phyloP scores from a whole-genome alignment of 2,329 filamentous ascomycete species.

The Ophiostoma pallidulum region DNA sequence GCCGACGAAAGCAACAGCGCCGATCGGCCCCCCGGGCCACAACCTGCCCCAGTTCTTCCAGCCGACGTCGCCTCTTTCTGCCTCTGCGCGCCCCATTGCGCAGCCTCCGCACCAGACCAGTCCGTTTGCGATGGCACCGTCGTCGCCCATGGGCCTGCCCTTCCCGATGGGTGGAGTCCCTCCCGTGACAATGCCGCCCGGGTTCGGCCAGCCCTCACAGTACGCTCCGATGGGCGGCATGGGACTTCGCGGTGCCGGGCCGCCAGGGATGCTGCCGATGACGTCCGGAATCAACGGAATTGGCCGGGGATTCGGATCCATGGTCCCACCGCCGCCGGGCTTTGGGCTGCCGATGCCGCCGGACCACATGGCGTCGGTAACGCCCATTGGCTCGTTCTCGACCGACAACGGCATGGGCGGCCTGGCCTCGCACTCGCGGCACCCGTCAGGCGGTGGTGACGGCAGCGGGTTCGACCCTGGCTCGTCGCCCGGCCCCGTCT shows the following conservation, averaged over 20 bases:
- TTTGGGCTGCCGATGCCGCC: constrained; percentile 35
- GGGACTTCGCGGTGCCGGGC: constrained; percentile 5
- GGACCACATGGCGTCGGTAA: constrained; percentile 22
- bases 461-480: constrained; percentile 56
- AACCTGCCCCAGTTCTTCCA: constrained; percentile 27
- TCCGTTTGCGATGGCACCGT: constrained; percentile 37
- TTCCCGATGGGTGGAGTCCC: constrained; percentile 34
- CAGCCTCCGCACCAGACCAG: constrained; percentile 27
- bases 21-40: neutral
- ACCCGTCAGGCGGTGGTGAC: constrained; percentile 62
- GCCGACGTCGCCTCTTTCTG: constrained; percentile 54
- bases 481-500: constrained; percentile 34
- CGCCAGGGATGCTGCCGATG: constrained; percentile 45
- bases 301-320: constrained; percentile 34
- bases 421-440: constrained; percentile 59
- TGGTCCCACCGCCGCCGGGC: constrained; percentile 45
- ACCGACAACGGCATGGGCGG: constrained; percentile 23
- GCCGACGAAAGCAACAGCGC: constrained; percentile 17
- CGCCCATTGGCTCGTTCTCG: constrained; percentile 16
- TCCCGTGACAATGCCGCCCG: constrained; percentile 9
- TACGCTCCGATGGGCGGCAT: constrained; percentile 3
- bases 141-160: constrained; percentile 22
- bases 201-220: constrained; percentile 3
- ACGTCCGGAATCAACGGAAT: constrained; percentile 41
- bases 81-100: constrained; percentile 37